Base-by-base conservation (phyloP, 768 basidiomycete genomes). In the Baorangia bicolor region DNA sequence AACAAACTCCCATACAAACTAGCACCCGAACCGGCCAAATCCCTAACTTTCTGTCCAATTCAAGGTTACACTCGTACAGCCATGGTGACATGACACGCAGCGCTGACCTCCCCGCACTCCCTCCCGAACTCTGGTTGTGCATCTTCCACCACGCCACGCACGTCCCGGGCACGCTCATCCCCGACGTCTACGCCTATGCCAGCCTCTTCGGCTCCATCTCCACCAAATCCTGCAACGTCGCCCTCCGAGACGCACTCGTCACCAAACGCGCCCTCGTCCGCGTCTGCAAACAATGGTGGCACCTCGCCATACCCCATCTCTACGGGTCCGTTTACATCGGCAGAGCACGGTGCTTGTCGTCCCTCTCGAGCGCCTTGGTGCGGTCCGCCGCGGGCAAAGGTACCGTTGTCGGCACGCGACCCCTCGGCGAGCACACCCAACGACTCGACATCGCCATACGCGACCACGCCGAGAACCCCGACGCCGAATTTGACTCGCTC, bases 281-380 rank as follows among this genome's bases (percentile, higher is more conserved):
- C 8, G 70, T 70, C 35, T 72, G 66, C 56, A 70, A 45, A 44
- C 62, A 55, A 48, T 70, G 69, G 69, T 67, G 61, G 59, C 54
- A 65, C 40, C 48, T 72, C 30, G 64, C 70, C 23, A 38, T 51
- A 13, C 61, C 59, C 3, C 54, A 39, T 38, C 68, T 70, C 35
- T 68, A 72, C 38, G 47, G 44, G 34, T 64, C 69, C 13, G 51
- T 70, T 2, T 65, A 61, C 31, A 54, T 70, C 3, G 56, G 64
- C 2, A 61, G 60, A 28, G 49, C 33, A 14, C 61, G 57, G 25
- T 63, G 42, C 45, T 14, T 70, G 9, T 23, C 47, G 14, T 66
- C 66, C 13, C 64, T 72, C 23, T 54, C 46, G 10, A 49, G 5
- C 28, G 50, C 61, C 1, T 21, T 70, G 25, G 30, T 49, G 6